These are phyloP conservation scores for Microcyclospora pomicola DNA, from an alignment of 2,329 filamentous ascomycete genomes.

Conservation along the genomic window DNA sequence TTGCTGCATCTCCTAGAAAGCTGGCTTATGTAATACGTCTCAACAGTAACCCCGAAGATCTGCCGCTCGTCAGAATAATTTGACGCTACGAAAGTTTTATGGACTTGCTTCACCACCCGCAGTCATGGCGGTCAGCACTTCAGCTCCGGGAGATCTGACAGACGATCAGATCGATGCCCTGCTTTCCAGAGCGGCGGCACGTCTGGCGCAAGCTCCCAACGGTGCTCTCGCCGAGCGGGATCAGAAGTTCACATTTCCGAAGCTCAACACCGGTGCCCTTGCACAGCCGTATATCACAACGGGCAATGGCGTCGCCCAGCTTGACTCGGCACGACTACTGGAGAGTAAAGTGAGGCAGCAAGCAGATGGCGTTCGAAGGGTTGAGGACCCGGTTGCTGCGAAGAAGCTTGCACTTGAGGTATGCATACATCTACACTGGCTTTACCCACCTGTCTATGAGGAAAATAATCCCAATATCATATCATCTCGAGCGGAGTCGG, in stretches of 20 bases:
- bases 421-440: constrained; percentile 23
- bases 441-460: constrained; percentile 43
- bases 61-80: too few species aligned
- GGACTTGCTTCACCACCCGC: too few species aligned
- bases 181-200: constrained; percentile 48
- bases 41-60: too few species aligned
- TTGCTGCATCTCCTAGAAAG: too few species aligned
- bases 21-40: too few species aligned
- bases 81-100: too few species aligned
- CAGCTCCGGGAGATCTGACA: constrained; percentile 34
- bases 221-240: constrained; percentile 7
- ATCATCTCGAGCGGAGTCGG: constrained; percentile 54
- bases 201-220: constrained; percentile 35
- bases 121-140: not conserved
- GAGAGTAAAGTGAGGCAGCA: constrained; percentile 31
- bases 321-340: constrained; percentile 39
- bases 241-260: constrained; percentile 34
- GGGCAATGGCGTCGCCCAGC: constrained; percentile 37
- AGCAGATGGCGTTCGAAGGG: constrained; percentile 34
- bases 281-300: constrained; percentile 42
- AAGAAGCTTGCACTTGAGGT: constrained; percentile 39
- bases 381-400: constrained; percentile 38
- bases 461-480: constrained; percentile 56
- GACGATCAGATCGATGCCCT: constrained; percentile 52
- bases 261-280: constrained; percentile 33